These are phyloP conservation scores for Cucurbita maxima DNA, from an alignment of 306 rosid genomes.

Conservation along the genomic window DNA sequence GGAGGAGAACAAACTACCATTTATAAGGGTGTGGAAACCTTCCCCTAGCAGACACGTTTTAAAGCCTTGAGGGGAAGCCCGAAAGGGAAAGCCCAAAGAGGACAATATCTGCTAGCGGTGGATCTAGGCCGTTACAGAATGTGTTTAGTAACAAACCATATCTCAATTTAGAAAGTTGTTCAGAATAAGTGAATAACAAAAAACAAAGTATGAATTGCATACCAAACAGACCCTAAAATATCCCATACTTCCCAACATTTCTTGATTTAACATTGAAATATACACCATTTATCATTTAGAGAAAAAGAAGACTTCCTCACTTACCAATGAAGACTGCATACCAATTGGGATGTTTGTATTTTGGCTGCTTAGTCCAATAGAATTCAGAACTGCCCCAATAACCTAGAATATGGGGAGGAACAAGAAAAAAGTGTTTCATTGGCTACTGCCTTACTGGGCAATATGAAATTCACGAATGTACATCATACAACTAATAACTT, in stretches of 20 bases:
- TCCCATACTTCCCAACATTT: neutral
- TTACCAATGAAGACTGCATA: slow-evolving; percentile 36
- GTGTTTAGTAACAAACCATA: no score
- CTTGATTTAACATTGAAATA: neutral
- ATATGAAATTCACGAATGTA: neutral
- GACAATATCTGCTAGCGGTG: no score
- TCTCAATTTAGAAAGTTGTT: no score
- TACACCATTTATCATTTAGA: neutral
- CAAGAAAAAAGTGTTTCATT: neutral
- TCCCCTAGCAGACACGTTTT: no score
- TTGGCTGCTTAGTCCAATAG: slow-evolving; percentile 72
- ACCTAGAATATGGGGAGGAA: slow-evolving; percentile 31
- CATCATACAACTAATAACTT: neutral
- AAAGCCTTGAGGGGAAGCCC: no score
- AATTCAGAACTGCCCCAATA: slow-evolving; percentile 83
- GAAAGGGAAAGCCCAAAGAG: no score
- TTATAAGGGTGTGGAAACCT: no score
- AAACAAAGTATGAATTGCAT: neutral
- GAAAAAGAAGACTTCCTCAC: slow-evolving; percentile 13
- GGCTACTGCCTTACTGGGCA: neutral
- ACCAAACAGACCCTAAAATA: neutral
- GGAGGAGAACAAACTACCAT: no score
- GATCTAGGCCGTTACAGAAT: no score
- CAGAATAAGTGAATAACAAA: neutral
- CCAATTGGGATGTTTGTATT: slow-evolving; percentile 27